These are phyloP conservation scores for Podosphaera fusca DNA, from an alignment of 2,329 filamentous ascomycete genomes.

Conservation along the genomic window DNA sequence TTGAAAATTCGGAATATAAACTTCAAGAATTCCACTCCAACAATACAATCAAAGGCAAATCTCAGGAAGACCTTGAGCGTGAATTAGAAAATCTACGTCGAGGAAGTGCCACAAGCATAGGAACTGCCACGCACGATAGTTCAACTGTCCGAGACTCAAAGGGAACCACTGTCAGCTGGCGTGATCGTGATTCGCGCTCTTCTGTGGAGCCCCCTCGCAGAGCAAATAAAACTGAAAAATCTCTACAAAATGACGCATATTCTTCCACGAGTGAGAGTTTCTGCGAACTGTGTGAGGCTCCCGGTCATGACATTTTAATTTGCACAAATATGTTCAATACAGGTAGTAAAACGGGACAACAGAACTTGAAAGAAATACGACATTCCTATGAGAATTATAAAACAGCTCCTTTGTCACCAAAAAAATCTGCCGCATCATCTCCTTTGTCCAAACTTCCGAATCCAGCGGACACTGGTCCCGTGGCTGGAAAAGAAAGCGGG, in stretches of 20 bases:
- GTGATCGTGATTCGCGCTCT: conserved; percentile 19
- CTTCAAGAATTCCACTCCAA: conserved; percentile 54
- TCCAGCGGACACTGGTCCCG: conserved; percentile 40
- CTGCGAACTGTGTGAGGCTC: conserved; percentile 86
- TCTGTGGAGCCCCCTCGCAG: conserved; percentile 25
- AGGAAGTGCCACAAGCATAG: conserved; percentile 20
- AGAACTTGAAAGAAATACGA: conserved; percentile 15
- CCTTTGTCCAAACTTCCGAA: conserved; percentile 29
- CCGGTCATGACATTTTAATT: conserved; percentile 79
- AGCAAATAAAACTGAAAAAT: conserved; percentile 36
- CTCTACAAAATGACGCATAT: conserved; percentile 46
- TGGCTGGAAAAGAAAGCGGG: conserved; percentile 58
- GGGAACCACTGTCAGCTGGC: conserved; percentile 36
- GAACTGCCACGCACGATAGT: conserved; percentile 21
- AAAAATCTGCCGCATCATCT: conserved; percentile 20
- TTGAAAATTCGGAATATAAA: conserved; percentile 57
- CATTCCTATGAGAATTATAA: conserved; percentile 24
- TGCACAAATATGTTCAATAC: conserved; percentile 65
- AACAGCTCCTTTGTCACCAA: conserved; percentile 31
- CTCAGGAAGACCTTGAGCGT: conserved; percentile 70
- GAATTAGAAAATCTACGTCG: conserved; percentile 48
- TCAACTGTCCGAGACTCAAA: conserved; percentile 43
- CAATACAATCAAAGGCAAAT: conserved; percentile 45
- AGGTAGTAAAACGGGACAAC: conserved; percentile 6
- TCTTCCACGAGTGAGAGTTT: conserved; percentile 44